phyloP scores from a whole-genome alignment of 2,329 filamentous ascomycete species.

The Ascochyta viciae-villosae region DNA sequence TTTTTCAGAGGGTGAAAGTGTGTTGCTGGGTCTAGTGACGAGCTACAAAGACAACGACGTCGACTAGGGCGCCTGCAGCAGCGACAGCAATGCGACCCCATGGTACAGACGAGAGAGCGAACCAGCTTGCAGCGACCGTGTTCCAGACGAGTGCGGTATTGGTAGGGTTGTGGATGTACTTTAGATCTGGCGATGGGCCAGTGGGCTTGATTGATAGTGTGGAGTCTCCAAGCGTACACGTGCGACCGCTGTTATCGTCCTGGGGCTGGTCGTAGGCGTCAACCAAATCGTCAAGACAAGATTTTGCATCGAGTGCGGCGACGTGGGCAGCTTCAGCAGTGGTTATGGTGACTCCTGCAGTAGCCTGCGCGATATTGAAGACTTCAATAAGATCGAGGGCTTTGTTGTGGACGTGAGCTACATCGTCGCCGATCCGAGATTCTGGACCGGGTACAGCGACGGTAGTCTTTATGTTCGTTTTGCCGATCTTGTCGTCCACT shows the following conservation, averaged over 20 bases:
- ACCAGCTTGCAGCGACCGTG: not conserved
- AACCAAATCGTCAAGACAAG: not conserved
- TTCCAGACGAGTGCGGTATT: not conserved
- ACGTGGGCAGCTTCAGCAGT: not conserved
- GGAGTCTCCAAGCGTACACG: not conserved
- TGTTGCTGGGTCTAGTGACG: not conserved
- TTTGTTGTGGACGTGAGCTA: not conserved
- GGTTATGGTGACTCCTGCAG: not conserved
- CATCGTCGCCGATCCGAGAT: not conserved
- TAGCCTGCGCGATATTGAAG: not conserved
- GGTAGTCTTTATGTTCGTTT: not conserved
- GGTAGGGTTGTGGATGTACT: not conserved
- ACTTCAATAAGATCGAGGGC: not conserved
- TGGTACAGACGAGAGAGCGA: not conserved
- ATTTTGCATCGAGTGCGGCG: too few relatives aligned
- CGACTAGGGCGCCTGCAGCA: not conserved
- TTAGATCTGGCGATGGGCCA: not conserved
- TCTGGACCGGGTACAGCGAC: not conserved
- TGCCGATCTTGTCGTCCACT: not conserved
- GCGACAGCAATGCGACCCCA: conserved; percentile 1
- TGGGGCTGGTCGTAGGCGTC: not conserved
- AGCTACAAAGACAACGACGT: not conserved
- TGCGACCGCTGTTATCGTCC: not conserved
- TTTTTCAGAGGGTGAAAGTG: too few relatives aligned
- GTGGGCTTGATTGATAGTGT: not conserved